A percentile compares a stretch with the other conserved stretches of the same genome.
These are phyloP conservation scores for Acaromyces ingoldii DNA, from an alignment of 1,284 basidiomycete species.

Conservation along the genomic window DNA sequence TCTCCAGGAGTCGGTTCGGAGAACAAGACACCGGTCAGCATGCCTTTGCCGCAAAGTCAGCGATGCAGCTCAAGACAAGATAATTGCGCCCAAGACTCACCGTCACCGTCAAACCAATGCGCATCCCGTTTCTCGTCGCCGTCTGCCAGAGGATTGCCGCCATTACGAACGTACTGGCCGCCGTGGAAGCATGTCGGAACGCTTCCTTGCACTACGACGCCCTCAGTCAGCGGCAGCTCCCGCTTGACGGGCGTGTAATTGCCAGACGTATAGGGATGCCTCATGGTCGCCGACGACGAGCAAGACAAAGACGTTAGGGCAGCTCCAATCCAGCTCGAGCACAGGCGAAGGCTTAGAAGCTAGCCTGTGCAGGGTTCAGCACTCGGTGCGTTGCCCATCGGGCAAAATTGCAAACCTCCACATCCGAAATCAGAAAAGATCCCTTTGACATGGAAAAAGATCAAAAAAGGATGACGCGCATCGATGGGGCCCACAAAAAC, in stretches of 20 bases:
- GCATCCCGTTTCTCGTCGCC: slow-evolving; percentile 35
- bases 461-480: too few relatives aligned
- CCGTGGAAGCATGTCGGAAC: slow-evolving; percentile 49
- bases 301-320: too few relatives aligned
- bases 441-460: too few relatives aligned
- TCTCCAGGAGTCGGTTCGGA: slow-evolving; percentile 26
- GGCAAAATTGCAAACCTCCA: too few relatives aligned
- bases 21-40: slow-evolving; percentile 57
- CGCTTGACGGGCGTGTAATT: slow-evolving; percentile 50
- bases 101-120: slow-evolving; percentile 50
- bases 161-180: slow-evolving; percentile 55
- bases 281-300: too few relatives aligned
- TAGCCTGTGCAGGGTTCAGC: too few relatives aligned
- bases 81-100: background rate
- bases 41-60: slow-evolving; percentile 31
- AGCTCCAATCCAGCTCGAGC: too few relatives aligned
- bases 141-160: slow-evolving; percentile 53
- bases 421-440: too few relatives aligned
- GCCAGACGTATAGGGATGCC: slow-evolving; percentile 49
- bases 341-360: too few relatives aligned
- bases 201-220: slow-evolving; percentile 29
- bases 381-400: too few relatives aligned
- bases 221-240: slow-evolving; percentile 45
- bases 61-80: background rate
- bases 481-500: too few relatives aligned